A percentile compares a stretch with the other conserved stretches of the same genome.
Conservation (phyloP, 768 basidiomycete species). For the Coprinopsis cinerea region DNA sequence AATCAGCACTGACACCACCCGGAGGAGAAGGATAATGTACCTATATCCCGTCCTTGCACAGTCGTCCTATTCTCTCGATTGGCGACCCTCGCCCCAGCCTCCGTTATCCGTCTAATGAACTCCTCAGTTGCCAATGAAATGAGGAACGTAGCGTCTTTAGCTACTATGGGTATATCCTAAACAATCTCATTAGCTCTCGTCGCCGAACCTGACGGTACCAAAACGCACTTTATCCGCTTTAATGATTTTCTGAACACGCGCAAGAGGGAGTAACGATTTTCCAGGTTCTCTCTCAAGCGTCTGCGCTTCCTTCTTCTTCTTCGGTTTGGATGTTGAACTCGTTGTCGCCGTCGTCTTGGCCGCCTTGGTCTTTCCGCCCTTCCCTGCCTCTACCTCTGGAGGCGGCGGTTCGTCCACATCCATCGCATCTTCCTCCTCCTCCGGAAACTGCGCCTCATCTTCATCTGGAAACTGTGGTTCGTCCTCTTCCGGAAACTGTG, state of each 20-base stretch:
- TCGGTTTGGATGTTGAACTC: constrained; percentile 4
- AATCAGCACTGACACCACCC: not conserved
- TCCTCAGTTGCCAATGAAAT: constrained; percentile 85
- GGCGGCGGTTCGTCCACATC: not conserved
- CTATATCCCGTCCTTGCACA: constrained; percentile 74
- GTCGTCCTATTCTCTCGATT: constrained; percentile 66
- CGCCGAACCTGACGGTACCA: not conserved
- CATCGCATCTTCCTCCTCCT: not conserved
- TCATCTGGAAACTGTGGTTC: too few relatives aligned
- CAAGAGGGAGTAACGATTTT: constrained; percentile 68
- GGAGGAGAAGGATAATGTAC: constrained; percentile 35
- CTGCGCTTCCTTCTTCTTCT: constrained; percentile 24
- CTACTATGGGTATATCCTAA: constrained; percentile 72
- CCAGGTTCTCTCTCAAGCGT: constrained; percentile 38
- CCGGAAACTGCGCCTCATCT: too few relatives aligned
- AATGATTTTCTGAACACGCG: constrained; percentile 77
- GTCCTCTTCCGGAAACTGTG: too few relatives aligned
- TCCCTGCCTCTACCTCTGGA: not conserved
- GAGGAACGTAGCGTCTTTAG: constrained; percentile 72
- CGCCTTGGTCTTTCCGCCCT: not conserved
- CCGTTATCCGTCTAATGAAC: constrained; percentile 71
- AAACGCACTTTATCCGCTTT: constrained; percentile 73
- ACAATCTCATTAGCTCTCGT: not conserved
- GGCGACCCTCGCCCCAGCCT: constrained; percentile 67
- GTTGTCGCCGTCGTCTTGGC: not conserved